Base-by-base conservation (phyloP, 2,329 filamentous ascomycete genomes). In the Huntiella bhutanensis region DNA sequence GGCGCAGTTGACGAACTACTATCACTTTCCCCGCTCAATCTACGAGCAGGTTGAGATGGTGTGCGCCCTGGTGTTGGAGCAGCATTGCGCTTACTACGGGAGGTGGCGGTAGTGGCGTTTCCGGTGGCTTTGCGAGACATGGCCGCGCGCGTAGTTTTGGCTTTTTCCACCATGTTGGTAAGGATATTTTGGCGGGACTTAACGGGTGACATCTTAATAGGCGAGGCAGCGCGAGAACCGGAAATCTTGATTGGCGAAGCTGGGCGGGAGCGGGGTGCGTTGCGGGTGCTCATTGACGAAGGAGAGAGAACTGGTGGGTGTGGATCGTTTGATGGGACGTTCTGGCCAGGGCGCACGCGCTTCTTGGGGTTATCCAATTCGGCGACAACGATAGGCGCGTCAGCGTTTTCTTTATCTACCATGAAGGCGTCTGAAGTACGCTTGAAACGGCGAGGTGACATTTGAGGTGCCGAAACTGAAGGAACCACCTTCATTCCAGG, bases 241-340 rank as follows among this genome's bases (percentile, higher is more conserved):
- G 45, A 47, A 4, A 38, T 33, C 33, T 8, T 65, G 59, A 17
- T 48, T 37, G 48, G 51, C 28, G 48, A 49, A 13, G 34, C 39
- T 22, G 44, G 51, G 42, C 37, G 48, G 17, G 28, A 45, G 11
- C 49, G 45, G n/a, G 73, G 73, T 16, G 73, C 64, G 12, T 81
- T 69, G 44, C 82, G 76, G 4, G 82, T 81, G 57, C 93, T 93
- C 49, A 80, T 79, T 0, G 83, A 87, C 45, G 82, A 80, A 2
- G 85, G 85, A 1, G 86, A 93, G 2, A 93, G 68, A 34, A 92
- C 71, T 59, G 80, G 69, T 43, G 69, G 63, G 51, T 73, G 60
- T 12, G 12, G 11, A 52, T 65, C 55, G 52, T 66, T 55, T 54
- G 61, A 56, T 53, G 62, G 54, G 51, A 60, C 52, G 3, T 42